Evolutionary conservation across 805 yeast species (phyloP).

Genomic region (Saccharomycopsis sp.): DNA sequence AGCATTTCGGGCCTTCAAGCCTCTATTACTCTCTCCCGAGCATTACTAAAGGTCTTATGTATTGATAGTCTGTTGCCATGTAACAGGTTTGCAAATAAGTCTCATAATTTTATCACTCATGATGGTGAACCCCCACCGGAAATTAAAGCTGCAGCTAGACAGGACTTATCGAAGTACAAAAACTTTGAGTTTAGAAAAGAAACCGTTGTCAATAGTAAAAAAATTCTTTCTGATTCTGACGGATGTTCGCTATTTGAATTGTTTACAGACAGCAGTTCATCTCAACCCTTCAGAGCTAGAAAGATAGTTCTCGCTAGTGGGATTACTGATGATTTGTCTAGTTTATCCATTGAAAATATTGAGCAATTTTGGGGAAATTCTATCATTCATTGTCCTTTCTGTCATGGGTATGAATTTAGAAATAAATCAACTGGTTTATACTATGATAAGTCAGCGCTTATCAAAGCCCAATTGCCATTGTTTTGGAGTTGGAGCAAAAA

Average conservation of each 20-base stretch:
- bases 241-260: neutral
- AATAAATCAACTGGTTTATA: constrained; percentile 16
- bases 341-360: constrained; percentile 14
- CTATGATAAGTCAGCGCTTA: neutral
- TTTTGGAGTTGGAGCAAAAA: constrained; percentile 20
- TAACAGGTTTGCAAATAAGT: constrained; percentile 21
- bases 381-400: constrained; percentile 7
- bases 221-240: neutral
- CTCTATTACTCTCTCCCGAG: constrained; percentile 18
- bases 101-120: constrained; percentile 20
- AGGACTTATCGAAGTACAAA: constrained; percentile 9
- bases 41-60: constrained; percentile 14
- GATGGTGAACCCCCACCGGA: constrained; percentile 19
- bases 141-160: constrained; percentile 8
- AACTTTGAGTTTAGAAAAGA: constrained; percentile 10
- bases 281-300: neutral
- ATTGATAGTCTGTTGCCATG: constrained; percentile 22
- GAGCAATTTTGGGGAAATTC: constrained; percentile 23
- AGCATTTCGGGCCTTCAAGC: constrained; percentile 21
- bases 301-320: constrained; percentile 21
- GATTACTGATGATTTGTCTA: constrained; percentile 17
- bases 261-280: too few relatives aligned
- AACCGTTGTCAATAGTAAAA: constrained; percentile 5
- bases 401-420: constrained; percentile 22
- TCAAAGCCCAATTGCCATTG: constrained; percentile 9